Percentiles rank a stretch among this genome's conserved stretches.
Conservation (phyloP, 1,284 basidiomycete genomes). For the Erythrobasidium hasegawianum region DNA sequence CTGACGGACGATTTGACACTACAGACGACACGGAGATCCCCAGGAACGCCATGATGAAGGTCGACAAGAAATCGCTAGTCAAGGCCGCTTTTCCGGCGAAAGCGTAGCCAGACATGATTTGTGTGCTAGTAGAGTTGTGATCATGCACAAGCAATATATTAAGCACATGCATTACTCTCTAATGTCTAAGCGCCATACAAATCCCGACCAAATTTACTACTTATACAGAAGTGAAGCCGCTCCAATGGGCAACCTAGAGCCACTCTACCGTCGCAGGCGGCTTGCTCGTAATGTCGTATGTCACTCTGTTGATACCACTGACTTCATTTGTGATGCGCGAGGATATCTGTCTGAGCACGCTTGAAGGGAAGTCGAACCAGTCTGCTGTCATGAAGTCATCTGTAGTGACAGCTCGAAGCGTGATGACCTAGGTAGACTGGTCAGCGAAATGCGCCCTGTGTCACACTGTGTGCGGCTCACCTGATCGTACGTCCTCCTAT, state of each 20-base stretch:
- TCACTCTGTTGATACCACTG: conserved; percentile 62
- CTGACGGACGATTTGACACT: neutral
- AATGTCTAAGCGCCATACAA: too few relatives aligned
- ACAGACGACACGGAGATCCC: conserved; percentile 33
- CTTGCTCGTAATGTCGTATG: conserved; percentile 94
- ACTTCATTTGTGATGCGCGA: conserved; percentile 99
- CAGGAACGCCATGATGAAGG: conserved; percentile 36
- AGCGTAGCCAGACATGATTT: neutral
- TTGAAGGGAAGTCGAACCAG: conserved; percentile 94
- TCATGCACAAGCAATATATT: too few relatives aligned
- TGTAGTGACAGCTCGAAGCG: conserved; percentile 81
- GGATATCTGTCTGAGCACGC: conserved; percentile 84
- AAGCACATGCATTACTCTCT: too few relatives aligned
- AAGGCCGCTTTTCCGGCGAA: conserved; percentile 22
- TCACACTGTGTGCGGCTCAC: too few relatives aligned
- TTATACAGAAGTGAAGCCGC: too few relatives aligned
- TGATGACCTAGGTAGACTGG: conserved; percentile 79
- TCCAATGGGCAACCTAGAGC: conserved; percentile 9
- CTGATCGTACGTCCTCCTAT: conserved; percentile 90
- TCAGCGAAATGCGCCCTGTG: neutral
- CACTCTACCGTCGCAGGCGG: conserved; percentile 66
- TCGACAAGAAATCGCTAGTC: conserved; percentile 34
- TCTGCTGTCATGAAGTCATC: conserved; percentile 98
- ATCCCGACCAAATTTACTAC: too few relatives aligned
- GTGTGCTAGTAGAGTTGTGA: too few relatives aligned